Conservation (phyloP, 306 rosid genomes). For the Neltuma alba region DNA sequence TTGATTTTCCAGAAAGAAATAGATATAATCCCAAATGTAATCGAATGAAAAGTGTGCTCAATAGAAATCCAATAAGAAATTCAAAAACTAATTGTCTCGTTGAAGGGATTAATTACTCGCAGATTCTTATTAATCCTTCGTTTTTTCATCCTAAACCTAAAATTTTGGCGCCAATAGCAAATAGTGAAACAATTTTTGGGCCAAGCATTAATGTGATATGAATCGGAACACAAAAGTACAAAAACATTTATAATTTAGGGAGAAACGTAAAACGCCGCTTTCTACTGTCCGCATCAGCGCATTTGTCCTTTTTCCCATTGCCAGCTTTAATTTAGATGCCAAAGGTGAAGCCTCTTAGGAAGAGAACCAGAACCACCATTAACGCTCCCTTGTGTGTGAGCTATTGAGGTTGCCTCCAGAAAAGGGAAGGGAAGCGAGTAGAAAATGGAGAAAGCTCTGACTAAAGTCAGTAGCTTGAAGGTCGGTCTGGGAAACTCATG, state of each 20-base stretch:
- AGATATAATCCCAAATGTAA: background rate
- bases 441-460: conserved; percentile 90
- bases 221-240: background rate
- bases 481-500: conserved; percentile 73
- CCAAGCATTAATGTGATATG: background rate
- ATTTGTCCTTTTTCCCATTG: conserved; percentile 47
- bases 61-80: too few relatives aligned
- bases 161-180: background rate
- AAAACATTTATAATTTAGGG: background rate
- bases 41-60: background rate
- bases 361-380: conserved; percentile 20
- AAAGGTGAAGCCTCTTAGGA: conserved; percentile 3
- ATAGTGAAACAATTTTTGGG: too few relatives aligned
- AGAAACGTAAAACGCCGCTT: conserved; percentile 38
- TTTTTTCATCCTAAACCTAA: too few relatives aligned
- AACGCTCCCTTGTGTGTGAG: background rate
- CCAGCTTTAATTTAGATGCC: conserved; percentile 44
- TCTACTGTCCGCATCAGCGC: conserved; percentile 35
- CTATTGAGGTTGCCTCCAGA: background rate
- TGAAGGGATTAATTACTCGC: background rate
- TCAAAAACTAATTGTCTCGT: background rate
- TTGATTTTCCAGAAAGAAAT: background rate
- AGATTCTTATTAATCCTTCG: background rate
- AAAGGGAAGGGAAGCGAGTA: conserved; percentile 13
- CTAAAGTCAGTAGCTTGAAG: conserved; percentile 81